Percentiles rank a stretch among this genome's conserved stretches.
These are phyloP conservation scores for Gyromitra esculenta DNA, from an alignment of 2,329 filamentous ascomycete species.

Conservation along the genomic window DNA sequence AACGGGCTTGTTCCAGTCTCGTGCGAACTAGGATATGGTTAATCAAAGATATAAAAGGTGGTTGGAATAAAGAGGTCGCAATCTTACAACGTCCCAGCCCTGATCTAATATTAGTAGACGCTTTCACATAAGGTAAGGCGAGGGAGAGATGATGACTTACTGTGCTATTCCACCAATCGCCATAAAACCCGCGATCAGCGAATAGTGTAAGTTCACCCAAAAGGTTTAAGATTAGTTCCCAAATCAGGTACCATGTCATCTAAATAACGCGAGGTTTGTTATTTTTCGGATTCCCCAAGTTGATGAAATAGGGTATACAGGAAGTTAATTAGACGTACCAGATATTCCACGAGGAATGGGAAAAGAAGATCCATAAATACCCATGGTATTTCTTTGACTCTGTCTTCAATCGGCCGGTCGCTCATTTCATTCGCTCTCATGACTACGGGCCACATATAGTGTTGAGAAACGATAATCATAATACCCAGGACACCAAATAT, in stretches of 20 bases:
- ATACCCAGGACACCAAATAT: constrained; percentile 78
- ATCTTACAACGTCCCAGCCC: constrained; percentile 51
- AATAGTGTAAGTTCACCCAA: constrained; percentile 80
- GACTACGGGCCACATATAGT: constrained; percentile 80
- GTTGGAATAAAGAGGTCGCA: not conserved
- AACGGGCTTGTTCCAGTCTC: constrained; percentile 84
- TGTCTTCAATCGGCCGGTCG: constrained; percentile 69
- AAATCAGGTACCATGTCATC: constrained; percentile 82
- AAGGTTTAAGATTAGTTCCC: constrained; percentile 78
- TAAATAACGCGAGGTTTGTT: constrained; percentile 51
- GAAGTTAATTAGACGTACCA: constrained; percentile 60
- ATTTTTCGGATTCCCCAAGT: not conserved
- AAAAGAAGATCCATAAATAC: constrained; percentile 79
- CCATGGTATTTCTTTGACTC: constrained; percentile 76
- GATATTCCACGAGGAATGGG: constrained; percentile 80
- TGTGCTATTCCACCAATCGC: constrained; percentile 70
- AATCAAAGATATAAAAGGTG: constrained; percentile 20
- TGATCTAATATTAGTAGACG: constrained; percentile 26
- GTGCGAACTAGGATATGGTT: constrained; percentile 70
- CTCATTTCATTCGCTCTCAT: constrained; percentile 72
- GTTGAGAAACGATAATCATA: constrained; percentile 81
- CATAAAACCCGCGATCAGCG: constrained; percentile 78
- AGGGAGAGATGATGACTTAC: constrained; percentile 55
- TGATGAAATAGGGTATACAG: constrained; percentile 57
- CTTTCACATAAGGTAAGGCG: not conserved